phyloP scores from a whole-genome alignment of 495 filamentous ascomycete species.

The Hamigera avellanea region DNA sequence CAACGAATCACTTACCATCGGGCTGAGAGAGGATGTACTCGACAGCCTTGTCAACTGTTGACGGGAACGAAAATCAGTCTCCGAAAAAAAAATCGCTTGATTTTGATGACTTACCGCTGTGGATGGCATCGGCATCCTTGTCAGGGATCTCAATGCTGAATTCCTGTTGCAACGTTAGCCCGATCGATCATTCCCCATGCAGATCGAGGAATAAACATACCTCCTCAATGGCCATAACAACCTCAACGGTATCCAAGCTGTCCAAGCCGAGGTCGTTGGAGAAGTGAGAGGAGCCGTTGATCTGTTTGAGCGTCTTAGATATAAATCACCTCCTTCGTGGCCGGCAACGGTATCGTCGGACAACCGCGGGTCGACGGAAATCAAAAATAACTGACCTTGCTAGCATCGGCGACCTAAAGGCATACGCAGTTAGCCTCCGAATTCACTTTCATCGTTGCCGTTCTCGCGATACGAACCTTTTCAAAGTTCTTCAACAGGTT shows the following conservation, averaged over 20 bases:
- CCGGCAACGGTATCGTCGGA: constrained; percentile 1
- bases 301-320: constrained; percentile 36
- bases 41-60: constrained; percentile 83
- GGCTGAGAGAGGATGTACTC: constrained; percentile 92
- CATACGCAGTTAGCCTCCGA: constrained; percentile 9
- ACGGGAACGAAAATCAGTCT: constrained; percentile 14
- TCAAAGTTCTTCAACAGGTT: constrained; percentile 89
- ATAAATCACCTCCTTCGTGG: not conserved
- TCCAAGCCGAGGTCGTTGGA: constrained; percentile 91
- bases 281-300: constrained; percentile 75
- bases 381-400: constrained; percentile 47
- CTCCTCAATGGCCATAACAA: constrained; percentile 99
- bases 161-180: constrained; percentile 48
- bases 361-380: not conserved
- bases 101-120: constrained; percentile 67
- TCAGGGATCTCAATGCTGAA: constrained; percentile 99
- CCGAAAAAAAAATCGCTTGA: constrained; percentile 5
- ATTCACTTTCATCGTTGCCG: not conserved
- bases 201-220: constrained; percentile 35
- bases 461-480: constrained; percentile 56
- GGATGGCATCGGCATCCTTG: constrained; percentile 94
- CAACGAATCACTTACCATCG: constrained; percentile 63
- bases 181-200: too few relatives aligned
- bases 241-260: constrained; percentile 95
- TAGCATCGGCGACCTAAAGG: constrained; percentile 57